These are phyloP conservation scores for Tuber aestivum DNA, from an alignment of 495 filamentous ascomycete species.

Conservation along the genomic window DNA sequence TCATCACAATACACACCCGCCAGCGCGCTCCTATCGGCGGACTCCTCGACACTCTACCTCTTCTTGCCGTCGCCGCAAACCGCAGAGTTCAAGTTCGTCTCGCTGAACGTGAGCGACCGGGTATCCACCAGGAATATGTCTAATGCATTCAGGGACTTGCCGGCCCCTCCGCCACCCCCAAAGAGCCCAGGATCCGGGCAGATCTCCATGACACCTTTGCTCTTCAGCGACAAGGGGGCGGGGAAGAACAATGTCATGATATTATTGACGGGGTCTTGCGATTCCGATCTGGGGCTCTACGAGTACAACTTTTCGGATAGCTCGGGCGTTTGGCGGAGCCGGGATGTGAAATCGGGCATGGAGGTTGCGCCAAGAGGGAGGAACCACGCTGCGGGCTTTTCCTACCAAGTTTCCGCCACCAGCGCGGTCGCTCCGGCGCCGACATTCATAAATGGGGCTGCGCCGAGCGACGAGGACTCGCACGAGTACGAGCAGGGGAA, in stretches of 20 bases:
- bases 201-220: constrained; percentile 15
- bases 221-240: constrained; percentile 19
- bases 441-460: constrained; percentile 27
- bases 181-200: constrained; percentile 1
- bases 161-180: constrained; percentile 17
- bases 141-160: constrained; percentile 20
- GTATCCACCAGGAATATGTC: constrained; percentile 24
- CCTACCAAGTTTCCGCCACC: constrained; percentile 21
- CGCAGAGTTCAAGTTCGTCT: constrained; percentile 22
- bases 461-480: constrained; percentile 10
- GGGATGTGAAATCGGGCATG: constrained; percentile 7
- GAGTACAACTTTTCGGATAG: constrained; percentile 25
- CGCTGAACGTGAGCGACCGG: constrained; percentile 22
- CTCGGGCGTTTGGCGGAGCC: constrained; percentile 9
- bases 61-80: constrained; percentile 17
- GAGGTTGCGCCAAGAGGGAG: constrained; percentile 16
- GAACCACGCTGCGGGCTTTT: constrained; percentile 15
- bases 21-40: constrained; percentile 21
- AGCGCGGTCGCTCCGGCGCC: constrained; percentile 17
- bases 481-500: constrained; percentile 31
- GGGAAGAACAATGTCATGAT: constrained; percentile 21
- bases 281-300: constrained; percentile 19
- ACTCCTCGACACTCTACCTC: constrained; percentile 28
- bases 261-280: constrained; percentile 26
- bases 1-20: constrained; percentile 13